Base-by-base conservation (phyloP, 768 basidiomycete genomes). In the Hydnum rufescens region DNA sequence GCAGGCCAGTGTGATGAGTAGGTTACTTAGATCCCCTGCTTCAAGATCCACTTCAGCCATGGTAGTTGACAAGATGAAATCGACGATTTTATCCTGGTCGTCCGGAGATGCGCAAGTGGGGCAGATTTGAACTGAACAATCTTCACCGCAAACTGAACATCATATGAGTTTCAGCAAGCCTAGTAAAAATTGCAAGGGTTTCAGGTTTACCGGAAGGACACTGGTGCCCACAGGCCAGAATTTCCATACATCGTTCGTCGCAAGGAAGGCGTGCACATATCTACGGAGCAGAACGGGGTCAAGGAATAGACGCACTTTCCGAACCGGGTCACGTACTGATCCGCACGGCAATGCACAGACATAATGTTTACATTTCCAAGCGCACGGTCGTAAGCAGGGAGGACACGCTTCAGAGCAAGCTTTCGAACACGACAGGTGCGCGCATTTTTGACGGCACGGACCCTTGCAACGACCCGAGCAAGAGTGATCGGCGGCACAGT, bases 141-240 rank as follows among this genome's bases (percentile, higher is more conserved):
- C 64, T 61, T 84, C 82, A 4, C 80, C 78, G 52, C 80, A 82
- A 0, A 83, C 79, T 82, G n/a, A n/a, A n/a, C n/a, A n/a, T n/a
- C n/a, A n/a, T n/a, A n/a, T n/a, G 49, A 28, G 23, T 50, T 18
- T 30, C 28, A 47, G 8, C 13, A 28, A 25, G 44, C 8, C 36
- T 16, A 16, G 8, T 25, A 25, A 47, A 13, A 47, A 26, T 16
- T 25, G 13, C 13, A 47, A 47, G n/a, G n/a, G n/a, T n/a, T n/a
- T n/a, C n/a, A n/a, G n/a, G 60, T 68, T 49, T 59, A 81, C 80
- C 72, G 32, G 80, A 82, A 16, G 78, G 76, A 56, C 82, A 83
- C 32, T 57, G 66, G 60, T 82, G 80, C 5, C 78, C 77, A 60
- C 81, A 83, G 4, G 36, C 2, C 6, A 83, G 67, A 0, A 51